Conservation (phyloP, 306 rosid genomes). For the Calophaca sinica region DNA sequence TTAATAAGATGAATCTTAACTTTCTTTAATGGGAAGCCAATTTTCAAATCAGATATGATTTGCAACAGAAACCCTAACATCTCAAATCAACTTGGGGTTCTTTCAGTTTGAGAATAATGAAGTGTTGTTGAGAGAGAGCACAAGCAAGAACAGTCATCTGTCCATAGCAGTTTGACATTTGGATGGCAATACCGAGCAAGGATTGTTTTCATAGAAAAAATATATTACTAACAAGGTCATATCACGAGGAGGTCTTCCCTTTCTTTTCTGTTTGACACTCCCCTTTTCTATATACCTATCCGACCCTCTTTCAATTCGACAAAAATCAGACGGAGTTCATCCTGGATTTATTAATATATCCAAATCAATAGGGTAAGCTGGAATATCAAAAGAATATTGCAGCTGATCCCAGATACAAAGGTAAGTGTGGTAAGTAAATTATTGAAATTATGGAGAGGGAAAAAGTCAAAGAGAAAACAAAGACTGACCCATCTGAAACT, state of each 20-base stretch:
- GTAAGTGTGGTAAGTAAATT: neutral
- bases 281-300: neutral
- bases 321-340: neutral
- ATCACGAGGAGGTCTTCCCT: neutral
- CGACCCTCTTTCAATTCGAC: neutral
- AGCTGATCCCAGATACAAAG: neutral
- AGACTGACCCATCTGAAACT: neutral
- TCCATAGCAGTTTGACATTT: neutral
- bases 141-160: neutral
- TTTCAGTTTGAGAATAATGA: no score
- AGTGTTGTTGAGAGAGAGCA: neutral
- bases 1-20: constrained; percentile 18
- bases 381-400: neutral
- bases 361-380: no score
- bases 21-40: constrained; percentile 9
- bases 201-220: neutral
- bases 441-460: neutral
- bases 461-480: neutral
- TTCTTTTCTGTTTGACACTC: neutral
- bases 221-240: no score
- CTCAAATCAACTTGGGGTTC: neutral
- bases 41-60: neutral
- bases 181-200: neutral
- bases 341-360: neutral
- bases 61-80: constrained; percentile 1